Conservation (phyloP, 2,329 filamentous ascomycete species). For the Neonectria punicea region DNA sequence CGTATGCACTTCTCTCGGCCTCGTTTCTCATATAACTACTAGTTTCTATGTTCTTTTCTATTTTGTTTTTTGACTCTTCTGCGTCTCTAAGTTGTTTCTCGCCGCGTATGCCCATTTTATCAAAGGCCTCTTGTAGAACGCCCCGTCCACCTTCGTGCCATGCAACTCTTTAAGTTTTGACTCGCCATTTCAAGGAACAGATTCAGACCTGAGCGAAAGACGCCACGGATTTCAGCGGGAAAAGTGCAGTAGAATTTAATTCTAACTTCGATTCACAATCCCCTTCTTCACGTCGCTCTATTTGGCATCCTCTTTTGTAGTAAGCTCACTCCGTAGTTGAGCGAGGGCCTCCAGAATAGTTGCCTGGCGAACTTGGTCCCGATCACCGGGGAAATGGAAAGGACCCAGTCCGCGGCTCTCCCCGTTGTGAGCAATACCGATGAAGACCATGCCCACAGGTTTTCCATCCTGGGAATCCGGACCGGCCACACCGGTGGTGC, state of each 20-base stretch:
- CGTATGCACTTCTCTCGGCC: too few species aligned
- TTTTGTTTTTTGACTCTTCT: too few species aligned
- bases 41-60: too few species aligned
- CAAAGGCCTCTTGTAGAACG: too few species aligned
- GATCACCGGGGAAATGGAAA: constrained; percentile 29
- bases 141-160: too few species aligned
- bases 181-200: too few species aligned
- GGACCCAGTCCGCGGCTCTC: constrained; percentile 20
- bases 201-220: neutral
- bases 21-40: too few species aligned
- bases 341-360: constrained; percentile 16
- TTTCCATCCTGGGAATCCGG: constrained; percentile 29
- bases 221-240: neutral
- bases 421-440: constrained; percentile 23
- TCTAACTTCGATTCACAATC: neutral
- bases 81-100: too few species aligned
- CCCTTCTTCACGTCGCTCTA: neutral
- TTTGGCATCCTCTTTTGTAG: neutral
- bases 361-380: constrained; percentile 20
- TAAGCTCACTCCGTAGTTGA: constrained; percentile 10
- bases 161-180: too few species aligned
- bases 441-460: constrained; percentile 29
- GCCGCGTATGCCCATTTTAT: too few species aligned
- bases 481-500: constrained; percentile 29
- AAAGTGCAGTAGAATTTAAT: neutral